Conservation (phyloP, 1,284 basidiomycete genomes). For the Pterulicium gracile region DNA sequence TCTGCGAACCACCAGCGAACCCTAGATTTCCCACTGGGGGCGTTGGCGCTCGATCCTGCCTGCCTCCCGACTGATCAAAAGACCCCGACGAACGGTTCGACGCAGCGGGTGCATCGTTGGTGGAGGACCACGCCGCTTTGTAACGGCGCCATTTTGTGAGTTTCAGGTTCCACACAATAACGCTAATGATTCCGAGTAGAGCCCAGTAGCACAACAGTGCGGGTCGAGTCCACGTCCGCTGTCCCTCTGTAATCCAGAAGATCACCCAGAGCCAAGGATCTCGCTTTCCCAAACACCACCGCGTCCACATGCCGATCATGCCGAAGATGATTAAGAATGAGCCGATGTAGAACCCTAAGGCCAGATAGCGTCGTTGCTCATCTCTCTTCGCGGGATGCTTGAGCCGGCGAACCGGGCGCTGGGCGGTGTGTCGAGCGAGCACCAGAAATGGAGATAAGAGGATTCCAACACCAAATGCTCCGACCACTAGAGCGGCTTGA, state of each 20-base stretch:
- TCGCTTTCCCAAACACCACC: conserved; percentile 77
- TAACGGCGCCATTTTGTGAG: conserved; percentile 66
- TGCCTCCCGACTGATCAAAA: not conserved
- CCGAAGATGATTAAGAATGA: conserved; percentile 71
- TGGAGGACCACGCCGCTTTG: conserved; percentile 1
- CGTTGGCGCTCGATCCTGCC: conserved; percentile 9
- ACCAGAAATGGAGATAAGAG: conserved; percentile 91
- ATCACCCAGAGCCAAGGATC: conserved; percentile 88
- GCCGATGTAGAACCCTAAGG: conserved; percentile 79
- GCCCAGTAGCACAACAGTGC: conserved; percentile 83
- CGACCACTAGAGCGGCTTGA: conserved; percentile 89
- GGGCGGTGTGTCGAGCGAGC: conserved; percentile 87
- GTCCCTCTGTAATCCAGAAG: conserved; percentile 67
- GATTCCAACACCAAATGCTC: conserved; percentile 86
- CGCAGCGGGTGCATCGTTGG: not conserved
- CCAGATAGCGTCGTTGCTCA: conserved; percentile 75
- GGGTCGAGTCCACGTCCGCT: conserved; percentile 74
- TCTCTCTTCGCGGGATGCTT: conserved; percentile 84
- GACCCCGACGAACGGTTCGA: not conserved
- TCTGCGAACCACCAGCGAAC: conserved; percentile 43
- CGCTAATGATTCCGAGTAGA: conserved; percentile 67
- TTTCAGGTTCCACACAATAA: conserved; percentile 90
- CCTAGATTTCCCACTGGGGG: conserved; percentile 39
- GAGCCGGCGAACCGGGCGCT: conserved; percentile 82
- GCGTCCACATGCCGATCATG: conserved; percentile 87